Evolutionary conservation across 1,139 yeast genomes (phyloP), one percentile per base, ranked within the genome.

Genomic region (Yamadazyma diospyri): DNA sequence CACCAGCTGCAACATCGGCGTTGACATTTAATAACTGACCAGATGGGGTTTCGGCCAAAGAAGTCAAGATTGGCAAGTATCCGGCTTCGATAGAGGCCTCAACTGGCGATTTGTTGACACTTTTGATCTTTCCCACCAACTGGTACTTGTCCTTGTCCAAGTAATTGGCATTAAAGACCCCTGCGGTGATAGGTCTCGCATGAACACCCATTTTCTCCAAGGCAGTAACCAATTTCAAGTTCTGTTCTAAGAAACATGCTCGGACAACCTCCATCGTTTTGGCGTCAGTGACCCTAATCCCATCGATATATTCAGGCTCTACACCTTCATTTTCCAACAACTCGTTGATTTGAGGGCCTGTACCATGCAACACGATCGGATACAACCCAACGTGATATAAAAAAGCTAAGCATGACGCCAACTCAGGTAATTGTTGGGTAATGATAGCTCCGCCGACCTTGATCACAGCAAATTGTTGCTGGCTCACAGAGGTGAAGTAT

Each of bases 1-100:
- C 97, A 48, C 97, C 95, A 30, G 99, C 99, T 27, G 98, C 98
- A 34, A 92, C 97, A 55, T 92, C 99, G 6, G 99, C 99, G 57
- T 92, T 92, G 41, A 92, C 98, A 53, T 92, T 92, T 56, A 92
- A 74, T 58, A 92, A 83, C 66, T 92, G 99, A 18, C 99, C 98
- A 4, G 94, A 86, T 13, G 94, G 75, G 18, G 97, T 92, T 64
- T 92, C 98, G 9, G 98, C 98, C 50, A 92, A 65, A 1, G 97
- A 89, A 2, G 99, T 94, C 57, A 92, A 75, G 46, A 92, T 89
- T 18, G 99, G 99, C 53, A 92, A 72, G 40, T 95, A 94, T 30
- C 99, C 99, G 7, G 97, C 95, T 47, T 82, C 82, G 48, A 92
- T 94, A 5, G 96, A 82, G 3, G 97, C 95, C 58, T 92, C 97